Conservation (phyloP, 371 early-diverging fungal genomes). For the Rhizopus delemar region DNA sequence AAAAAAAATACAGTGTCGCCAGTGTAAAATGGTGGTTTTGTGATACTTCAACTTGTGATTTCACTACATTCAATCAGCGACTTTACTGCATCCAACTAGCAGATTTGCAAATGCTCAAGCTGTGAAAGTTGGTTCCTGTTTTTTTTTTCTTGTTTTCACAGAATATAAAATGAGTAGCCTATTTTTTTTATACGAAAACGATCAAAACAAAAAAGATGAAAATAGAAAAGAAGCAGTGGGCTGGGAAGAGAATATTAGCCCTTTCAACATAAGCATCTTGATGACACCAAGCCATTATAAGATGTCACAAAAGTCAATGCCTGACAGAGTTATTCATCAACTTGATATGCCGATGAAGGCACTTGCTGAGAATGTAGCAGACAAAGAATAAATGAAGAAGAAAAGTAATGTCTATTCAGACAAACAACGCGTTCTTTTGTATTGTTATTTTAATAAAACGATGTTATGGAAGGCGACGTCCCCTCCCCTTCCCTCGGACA, state of each 20-base stretch:
- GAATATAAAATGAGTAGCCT: no score
- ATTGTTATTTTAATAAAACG: background rate
- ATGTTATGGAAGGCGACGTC: constrained; percentile 1
- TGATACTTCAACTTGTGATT: no score
- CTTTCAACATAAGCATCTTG: constrained; percentile 2
- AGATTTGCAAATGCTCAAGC: no score
- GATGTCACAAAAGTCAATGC: background rate
- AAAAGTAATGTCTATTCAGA: constrained; percentile 1
- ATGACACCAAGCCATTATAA: background rate
- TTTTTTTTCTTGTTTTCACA: no score
- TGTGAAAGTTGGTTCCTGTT: no score
- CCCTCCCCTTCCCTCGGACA: no score
- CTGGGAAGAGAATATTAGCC: constrained; percentile 3
- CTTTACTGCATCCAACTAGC: no score
- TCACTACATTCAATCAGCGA: no score
- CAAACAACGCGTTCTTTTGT: constrained; percentile 1
- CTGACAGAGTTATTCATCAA: background rate
- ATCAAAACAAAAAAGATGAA: background rate
- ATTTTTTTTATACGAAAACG: constrained; percentile 2
- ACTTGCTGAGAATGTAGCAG: background rate
- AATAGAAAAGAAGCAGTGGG: background rate
- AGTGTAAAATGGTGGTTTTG: background rate
- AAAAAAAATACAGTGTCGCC: background rate
- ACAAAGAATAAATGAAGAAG: background rate
- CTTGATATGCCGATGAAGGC: background rate